These are phyloP conservation scores for Russula lepida DNA, from an alignment of 768 basidiomycete genomes.

Conservation along the genomic window DNA sequence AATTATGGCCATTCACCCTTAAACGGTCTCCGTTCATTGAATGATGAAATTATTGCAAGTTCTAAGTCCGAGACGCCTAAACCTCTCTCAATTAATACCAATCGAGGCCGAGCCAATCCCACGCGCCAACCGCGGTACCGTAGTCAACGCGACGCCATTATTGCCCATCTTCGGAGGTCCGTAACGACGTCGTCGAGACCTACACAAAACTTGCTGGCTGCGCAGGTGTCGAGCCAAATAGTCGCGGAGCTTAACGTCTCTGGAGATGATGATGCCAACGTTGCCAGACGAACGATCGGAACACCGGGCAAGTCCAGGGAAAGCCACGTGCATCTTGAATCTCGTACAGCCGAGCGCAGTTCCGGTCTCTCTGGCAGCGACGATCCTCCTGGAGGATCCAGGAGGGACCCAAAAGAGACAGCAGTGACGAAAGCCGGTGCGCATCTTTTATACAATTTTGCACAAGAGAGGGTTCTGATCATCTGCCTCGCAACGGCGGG, in stretches of 20 bases:
- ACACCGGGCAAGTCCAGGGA: neutral
- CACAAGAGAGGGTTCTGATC: neutral
- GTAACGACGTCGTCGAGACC: conserved; percentile 3
- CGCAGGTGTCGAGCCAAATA: neutral
- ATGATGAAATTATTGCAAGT: neutral
- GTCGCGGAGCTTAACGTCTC: neutral
- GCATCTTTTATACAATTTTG: conserved; percentile 13
- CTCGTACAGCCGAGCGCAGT: neutral
- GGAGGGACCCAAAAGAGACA: neutral
- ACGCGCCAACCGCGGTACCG: conserved; percentile 30
- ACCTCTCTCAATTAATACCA: neutral
- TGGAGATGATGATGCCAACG: neutral
- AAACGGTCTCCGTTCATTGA: neutral
- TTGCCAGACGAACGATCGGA: neutral
- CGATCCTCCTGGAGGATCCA: neutral
- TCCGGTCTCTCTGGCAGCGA: conserved; percentile 2
- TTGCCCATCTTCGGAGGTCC: conserved; percentile 34
- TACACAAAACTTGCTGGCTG: neutral
- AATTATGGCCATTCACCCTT: neutral
- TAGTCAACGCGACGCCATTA: conserved; percentile 41
- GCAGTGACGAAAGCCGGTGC: neutral
- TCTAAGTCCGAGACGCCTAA: neutral
- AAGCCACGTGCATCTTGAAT: neutral
- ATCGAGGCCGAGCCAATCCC: neutral
- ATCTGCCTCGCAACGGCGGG: conserved; percentile 12